Conservation (phyloP, 345 rosid species). For the Eucalyptus pauciflora region DNA sequence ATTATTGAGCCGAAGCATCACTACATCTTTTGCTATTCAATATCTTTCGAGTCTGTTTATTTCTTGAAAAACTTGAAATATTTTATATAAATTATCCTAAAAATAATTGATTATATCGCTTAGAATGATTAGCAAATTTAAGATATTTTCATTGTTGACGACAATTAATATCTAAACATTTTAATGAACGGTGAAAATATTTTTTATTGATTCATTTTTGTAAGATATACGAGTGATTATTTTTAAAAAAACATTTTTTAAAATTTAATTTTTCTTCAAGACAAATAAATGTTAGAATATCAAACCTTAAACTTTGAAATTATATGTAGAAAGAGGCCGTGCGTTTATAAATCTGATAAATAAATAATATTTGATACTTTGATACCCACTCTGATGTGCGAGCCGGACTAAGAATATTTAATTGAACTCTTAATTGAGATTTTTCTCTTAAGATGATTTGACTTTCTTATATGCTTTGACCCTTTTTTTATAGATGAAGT, state of each 20-base stretch:
- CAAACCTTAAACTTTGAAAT: neutral
- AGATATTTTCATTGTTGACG: fast-evolving
- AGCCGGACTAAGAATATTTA: neutral
- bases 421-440: neutral
- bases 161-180: neutral
- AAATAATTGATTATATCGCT: neutral
- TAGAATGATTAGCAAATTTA: neutral
- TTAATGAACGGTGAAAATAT: neutral
- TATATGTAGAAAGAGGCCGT: neutral
- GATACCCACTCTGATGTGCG: neutral
- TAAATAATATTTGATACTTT: neutral
- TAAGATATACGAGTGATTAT: neutral
- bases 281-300: neutral
- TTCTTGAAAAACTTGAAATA: neutral
- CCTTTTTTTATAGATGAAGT: neutral
- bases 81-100: neutral
- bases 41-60: neutral
- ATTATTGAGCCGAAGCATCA: neutral
- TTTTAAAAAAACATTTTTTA: neutral
- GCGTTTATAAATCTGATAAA: fast-evolving
- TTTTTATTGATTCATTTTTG: neutral
- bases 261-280: neutral
- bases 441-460: neutral
- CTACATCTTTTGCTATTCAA: neutral
- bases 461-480: neutral